A percentile compares a stretch with the other conserved stretches of the same genome.
Evolutionary conservation across 2,329 filamentous ascomycete genomes (phyloP).

Genomic region (Lachnellula suecica): DNA sequence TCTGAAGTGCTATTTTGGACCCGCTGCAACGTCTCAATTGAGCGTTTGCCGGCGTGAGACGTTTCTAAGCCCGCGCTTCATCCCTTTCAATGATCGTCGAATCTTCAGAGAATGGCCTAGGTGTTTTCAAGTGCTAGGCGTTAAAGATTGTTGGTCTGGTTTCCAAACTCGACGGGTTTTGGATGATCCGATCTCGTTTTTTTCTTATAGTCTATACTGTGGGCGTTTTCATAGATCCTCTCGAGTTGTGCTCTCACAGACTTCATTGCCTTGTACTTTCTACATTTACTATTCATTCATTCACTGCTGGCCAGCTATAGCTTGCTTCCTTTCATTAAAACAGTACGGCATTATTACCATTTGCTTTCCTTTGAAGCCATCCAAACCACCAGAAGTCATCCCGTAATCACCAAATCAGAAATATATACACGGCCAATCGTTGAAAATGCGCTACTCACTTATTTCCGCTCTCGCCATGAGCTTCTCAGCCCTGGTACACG

Average conservation of each 20-base stretch:
- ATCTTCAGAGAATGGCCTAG: not conserved
- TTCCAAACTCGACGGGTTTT: constrained; percentile 2
- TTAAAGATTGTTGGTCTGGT: not conserved
- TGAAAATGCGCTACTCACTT: constrained; percentile 15
- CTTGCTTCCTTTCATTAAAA: constrained; percentile 11
- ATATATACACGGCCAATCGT: not conserved
- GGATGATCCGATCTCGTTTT: constrained; percentile 4
- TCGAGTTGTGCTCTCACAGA: constrained; percentile 3
- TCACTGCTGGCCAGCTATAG: constrained; percentile 18
- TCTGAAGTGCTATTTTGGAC: constrained; percentile 2
- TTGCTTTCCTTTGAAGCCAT: not conserved
- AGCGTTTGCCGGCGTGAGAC: not conserved
- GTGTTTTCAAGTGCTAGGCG: not conserved
- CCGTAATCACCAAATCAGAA: not conserved
- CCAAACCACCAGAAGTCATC: not conserved
- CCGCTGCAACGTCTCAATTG: not conserved
- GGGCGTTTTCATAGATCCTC: constrained; percentile 4
- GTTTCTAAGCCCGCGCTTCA: not conserved
- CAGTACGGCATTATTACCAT: too few relatives aligned
- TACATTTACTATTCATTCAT: constrained; percentile 10
- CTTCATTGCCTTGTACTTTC: constrained; percentile 1
- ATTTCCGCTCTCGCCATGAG: constrained; percentile 8
- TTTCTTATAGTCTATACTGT: constrained; percentile 2
- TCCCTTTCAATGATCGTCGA: not conserved
- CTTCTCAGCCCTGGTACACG: constrained; percentile 8